Conservation (phyloP, 306 rosid species). For the Canavalia gladiata region DNA sequence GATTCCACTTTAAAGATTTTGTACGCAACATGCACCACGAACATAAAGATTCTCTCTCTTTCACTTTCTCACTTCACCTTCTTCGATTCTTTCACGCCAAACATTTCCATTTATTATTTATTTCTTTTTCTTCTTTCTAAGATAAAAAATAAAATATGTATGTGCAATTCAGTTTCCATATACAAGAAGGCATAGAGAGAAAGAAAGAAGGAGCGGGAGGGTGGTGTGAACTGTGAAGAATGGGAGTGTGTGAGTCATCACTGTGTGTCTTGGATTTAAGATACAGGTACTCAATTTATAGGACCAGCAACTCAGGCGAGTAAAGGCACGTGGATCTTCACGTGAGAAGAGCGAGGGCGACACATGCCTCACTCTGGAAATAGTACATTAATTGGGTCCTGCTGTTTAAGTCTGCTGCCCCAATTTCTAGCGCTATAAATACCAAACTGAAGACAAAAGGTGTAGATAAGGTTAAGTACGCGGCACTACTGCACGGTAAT, state of each 20-base stretch:
- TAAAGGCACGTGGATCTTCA: slow-evolving; percentile 59
- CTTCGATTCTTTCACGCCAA: neutral
- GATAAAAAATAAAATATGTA: neutral
- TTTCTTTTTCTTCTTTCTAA: neutral
- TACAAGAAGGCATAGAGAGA: neutral
- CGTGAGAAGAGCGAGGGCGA: slow-evolving; percentile 52
- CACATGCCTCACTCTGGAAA: slow-evolving; percentile 61
- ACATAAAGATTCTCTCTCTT: slow-evolving; percentile 31
- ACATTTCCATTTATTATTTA: neutral
- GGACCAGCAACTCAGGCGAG: slow-evolving; percentile 35
- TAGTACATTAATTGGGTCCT: slow-evolving; percentile 8
- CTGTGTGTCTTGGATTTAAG: slow-evolving; percentile 54
- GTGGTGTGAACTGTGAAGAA: slow-evolving; percentile 26
- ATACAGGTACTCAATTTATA: slow-evolving; percentile 71
- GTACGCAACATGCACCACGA: slow-evolving; percentile 63
- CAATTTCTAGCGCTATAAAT: neutral
- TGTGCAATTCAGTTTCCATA: neutral
- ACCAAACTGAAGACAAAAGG: too few relatives aligned
- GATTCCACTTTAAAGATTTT: slow-evolving; percentile 76
- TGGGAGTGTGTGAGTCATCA: slow-evolving; percentile 9
- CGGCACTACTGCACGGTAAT: too few relatives aligned
- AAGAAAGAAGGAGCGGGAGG: neutral
- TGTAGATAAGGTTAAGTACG: too few relatives aligned
- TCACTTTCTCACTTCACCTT: slow-evolving; percentile 36
- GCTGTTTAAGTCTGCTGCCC: neutral